Base-by-base conservation (phyloP, 345 rosid species). In the Citrus sp. region DNA sequence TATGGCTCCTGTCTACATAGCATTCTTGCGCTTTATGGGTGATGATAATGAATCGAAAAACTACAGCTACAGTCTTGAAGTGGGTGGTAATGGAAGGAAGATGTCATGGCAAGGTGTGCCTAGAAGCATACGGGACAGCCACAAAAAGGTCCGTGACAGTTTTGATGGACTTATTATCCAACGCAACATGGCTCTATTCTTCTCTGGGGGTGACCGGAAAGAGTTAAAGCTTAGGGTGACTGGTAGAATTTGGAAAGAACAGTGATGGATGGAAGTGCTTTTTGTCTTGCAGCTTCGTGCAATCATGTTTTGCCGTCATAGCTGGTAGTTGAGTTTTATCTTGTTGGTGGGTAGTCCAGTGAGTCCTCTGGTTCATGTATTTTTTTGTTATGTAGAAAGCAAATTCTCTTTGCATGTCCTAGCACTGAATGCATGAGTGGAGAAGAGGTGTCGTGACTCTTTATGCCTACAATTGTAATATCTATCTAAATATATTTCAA, bases 171-270 rank as follows among this genome's bases (percentile, higher is more conserved):
- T 92, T 38, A 88, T 92, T 27, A 92, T 92, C 72, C 97, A 90
- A 28, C 89, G 97, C 67, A 92, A 84, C 79, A 91, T 91, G 93
- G 93, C 97, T 21, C 90, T 92, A 42, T 92, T 91, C 86, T 91
- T 92, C 86, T 91, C 97, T 0, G 94, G 97, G 2, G 94, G 94
- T 22, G 97, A 92, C 76, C 75, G 93, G 84, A 89, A 90, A 75
- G 97, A 91, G 69, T 79, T 91, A 80, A 92, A 92, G 85, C 97
- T 91, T 51, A 79, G 97, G 84, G 97, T 92, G 61, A 88, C 97
- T 1, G 97, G 97, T 56, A 82, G 97, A 64, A 92, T 92, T 58
- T 92, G 97, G 97, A 92, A 89, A 86, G 97, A 92, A 68, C 93
- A 89, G 85, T 92, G 81, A 86, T 46, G 22, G 28, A 22, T 46